Percentiles rank a stretch among this genome's conserved stretches.
Conservation (phyloP, 768 basidiomycete species). For the Macrolepiota dolichaula region DNA sequence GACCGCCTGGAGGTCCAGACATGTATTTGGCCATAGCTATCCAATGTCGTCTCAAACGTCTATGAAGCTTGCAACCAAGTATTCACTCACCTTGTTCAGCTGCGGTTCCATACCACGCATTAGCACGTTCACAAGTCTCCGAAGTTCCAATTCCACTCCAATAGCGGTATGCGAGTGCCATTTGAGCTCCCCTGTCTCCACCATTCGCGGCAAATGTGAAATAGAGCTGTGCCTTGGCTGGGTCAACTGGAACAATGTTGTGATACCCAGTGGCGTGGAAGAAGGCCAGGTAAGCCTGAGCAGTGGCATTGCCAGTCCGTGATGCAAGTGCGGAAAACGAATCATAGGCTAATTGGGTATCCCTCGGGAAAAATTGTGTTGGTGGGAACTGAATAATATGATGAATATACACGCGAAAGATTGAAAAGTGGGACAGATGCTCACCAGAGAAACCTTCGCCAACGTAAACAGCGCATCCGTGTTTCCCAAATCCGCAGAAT, state of each 20-base stretch:
- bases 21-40: constrained; percentile 78
- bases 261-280: constrained; percentile 86
- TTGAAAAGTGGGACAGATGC: neutral
- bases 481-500: constrained; percentile 78
- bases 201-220: constrained; percentile 93
- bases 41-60: neutral
- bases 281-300: constrained; percentile 85
- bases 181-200: constrained; percentile 83
- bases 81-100: constrained; percentile 69
- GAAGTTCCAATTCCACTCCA: constrained; percentile 94
- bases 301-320: constrained; percentile 77
- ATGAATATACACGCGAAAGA: neutral
- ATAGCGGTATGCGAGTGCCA: constrained; percentile 90
- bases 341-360: constrained; percentile 62
- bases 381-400: constrained; percentile 59
- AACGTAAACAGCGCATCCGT: constrained; percentile 68
- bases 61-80: neutral
- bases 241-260: constrained; percentile 56
- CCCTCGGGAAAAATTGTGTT: constrained; percentile 56
- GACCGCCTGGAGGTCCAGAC: constrained; percentile 88
- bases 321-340: constrained; percentile 62
- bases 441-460: constrained; percentile 64
- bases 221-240: constrained; percentile 83
- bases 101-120: constrained; percentile 87
- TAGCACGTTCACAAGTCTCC: constrained; percentile 80